phyloP scores from a whole-genome alignment of 139 green algal genomes.

The Nannochloris sp. region DNA sequence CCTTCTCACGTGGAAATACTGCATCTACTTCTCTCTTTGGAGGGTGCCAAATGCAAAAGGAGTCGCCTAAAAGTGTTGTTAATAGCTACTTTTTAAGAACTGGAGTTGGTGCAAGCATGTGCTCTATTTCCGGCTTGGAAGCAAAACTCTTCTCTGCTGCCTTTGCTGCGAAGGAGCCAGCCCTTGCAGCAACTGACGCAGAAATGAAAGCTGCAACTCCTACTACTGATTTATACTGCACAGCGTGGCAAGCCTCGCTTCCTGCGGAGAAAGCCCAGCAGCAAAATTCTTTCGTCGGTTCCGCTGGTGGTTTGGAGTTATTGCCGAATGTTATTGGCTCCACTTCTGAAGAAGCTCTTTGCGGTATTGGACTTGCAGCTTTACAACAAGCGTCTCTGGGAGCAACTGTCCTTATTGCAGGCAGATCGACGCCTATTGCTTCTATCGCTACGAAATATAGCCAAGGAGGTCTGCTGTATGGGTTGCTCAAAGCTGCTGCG shows the following conservation, averaged over 20 bases:
- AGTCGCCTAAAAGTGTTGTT: neutral
- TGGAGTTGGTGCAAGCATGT: neutral
- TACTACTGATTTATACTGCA: neutral
- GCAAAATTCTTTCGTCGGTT: neutral
- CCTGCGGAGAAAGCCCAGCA: neutral
- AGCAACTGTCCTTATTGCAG: neutral
- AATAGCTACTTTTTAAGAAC: conserved; percentile 17
- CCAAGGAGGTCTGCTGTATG: conserved; percentile 16
- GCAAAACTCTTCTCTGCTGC: neutral
- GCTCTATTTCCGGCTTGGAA: conserved; percentile 9
- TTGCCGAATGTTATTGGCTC: neutral
- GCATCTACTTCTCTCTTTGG: neutral
- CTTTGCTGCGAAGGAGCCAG: neutral
- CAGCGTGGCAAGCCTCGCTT: neutral
- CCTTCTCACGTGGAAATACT: neutral
- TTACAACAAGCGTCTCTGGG: neutral
- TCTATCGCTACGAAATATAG: too few species aligned
- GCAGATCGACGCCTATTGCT: neutral
- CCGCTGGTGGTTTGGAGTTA: too few species aligned
- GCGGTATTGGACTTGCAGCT: neutral
- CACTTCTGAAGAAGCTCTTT: neutral
- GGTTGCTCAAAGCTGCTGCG: conserved; percentile 20
- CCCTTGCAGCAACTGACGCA: too few species aligned
- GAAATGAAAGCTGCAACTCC: neutral
- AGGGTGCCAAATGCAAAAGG: neutral